A percentile compares a stretch with the other conserved stretches of the same genome.
Conservation (phyloP, 331 rosid species). For the Pyrus hybrid region DNA sequence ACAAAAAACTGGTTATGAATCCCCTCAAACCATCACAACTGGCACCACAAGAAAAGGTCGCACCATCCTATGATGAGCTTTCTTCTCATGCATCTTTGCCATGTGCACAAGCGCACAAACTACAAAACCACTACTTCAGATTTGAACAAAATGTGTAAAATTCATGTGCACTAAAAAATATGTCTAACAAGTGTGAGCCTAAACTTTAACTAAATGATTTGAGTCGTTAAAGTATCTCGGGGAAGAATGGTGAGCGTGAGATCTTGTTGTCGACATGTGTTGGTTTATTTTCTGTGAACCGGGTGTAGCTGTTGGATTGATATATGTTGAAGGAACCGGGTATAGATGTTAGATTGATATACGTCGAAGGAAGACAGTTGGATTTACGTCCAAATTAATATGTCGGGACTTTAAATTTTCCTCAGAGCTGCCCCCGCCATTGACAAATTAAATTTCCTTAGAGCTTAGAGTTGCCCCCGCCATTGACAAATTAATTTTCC, state of each 20-base stretch:
- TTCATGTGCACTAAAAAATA: no score
- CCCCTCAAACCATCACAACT: no score
- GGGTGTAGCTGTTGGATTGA: background rate
- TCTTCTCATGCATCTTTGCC: no score
- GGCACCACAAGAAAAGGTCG: no score
- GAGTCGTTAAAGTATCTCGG: background rate
- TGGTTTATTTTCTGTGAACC: background rate
- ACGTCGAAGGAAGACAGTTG: background rate
- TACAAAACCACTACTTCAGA: no score
- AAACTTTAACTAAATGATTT: background rate
- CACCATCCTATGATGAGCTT: no score
- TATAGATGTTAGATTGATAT: background rate
- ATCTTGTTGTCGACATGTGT: background rate
- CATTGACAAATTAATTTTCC: background rate
- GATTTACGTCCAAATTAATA: background rate
- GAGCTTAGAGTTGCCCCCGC: no score
- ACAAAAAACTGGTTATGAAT: no score
- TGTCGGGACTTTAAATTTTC: background rate
- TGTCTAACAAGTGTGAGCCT: background rate
- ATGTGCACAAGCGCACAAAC: no score
- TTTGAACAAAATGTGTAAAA: no score
- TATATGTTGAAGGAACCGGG: no score
- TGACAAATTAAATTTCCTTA: background rate
- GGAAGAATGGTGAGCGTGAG: background rate
- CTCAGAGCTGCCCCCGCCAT: background rate